A percentile compares a stretch with the other conserved stretches of the same genome.
Evolutionary conservation across 371 early-diverging fungal species (phyloP).

Genomic region (Catenaria anguillulae): DNA sequence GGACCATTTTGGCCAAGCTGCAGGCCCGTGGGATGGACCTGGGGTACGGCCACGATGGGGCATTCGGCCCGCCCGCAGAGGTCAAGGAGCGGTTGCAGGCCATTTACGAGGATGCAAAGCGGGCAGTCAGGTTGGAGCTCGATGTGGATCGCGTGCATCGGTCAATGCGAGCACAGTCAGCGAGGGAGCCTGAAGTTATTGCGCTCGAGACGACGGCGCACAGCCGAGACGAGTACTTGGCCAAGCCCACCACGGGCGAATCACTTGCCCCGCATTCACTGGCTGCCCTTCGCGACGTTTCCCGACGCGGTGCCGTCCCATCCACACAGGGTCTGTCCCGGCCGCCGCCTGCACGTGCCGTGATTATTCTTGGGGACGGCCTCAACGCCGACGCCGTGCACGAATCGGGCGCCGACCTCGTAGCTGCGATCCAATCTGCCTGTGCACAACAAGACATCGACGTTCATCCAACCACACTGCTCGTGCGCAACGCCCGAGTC

Average conservation of each 20-base stretch:
- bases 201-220: background rate
- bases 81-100: background rate
- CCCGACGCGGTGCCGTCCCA: background rate
- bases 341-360: background rate
- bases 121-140: background rate
- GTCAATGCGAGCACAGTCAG: background rate
- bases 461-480: background rate
- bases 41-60: conserved; percentile 8
- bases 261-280: background rate
- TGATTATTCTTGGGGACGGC: conserved; percentile 5
- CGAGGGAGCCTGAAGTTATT: background rate
- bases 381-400: conserved; percentile 1
- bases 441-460: background rate
- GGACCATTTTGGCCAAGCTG: background rate
- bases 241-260: background rate
- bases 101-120: conserved; percentile 8
- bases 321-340: background rate
- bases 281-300: background rate
- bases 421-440: background rate
- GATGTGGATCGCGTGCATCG: too few relatives aligned
- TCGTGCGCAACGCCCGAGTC: conserved; percentile 5
- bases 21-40: conserved; percentile 8
- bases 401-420: background rate
- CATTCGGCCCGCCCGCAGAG: background rate
- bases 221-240: conserved; percentile 3